Evolutionary conservation across 495 filamentous ascomycete genomes (phyloP), one percentile per base, ranked within the genome.

Genomic region (Eremomyces bilateralis): DNA sequence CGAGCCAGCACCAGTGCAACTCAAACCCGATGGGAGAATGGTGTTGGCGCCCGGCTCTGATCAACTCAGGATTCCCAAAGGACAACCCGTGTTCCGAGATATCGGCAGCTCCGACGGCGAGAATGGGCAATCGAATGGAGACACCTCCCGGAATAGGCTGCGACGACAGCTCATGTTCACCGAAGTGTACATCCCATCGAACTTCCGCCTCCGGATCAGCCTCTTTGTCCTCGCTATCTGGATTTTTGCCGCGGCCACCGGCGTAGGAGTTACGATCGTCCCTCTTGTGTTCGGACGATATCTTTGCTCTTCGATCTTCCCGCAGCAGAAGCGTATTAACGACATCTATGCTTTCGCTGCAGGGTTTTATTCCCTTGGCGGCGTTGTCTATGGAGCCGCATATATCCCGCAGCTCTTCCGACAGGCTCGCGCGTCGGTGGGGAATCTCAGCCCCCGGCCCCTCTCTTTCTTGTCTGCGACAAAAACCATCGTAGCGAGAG

Each of bases 271-370:
- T 39, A 94, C 90, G 12, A 70, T 95, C 50, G 56, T 75, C 0
- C 90, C 88, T 1, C 61, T 99, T 8, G 56, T 88, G 6, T 68
- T 93, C 49, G 88, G 88, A 12, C 76, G 88, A 12, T 10, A 8
- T 8, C 30, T 11, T 16, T 8, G 10, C 10, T 62, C 69, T 18
- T 51, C 59, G 4, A 57, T 77, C 13, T 67, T 88, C 31, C 75
- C 78, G 12, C 49, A 56, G 13, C 60, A 73, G 29, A 61, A 76
- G 24, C 68, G 71, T 15, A 71, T 81, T 49, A 95, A 94, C 52
- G 88, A 99, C 50, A 74, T 99, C 22, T 95, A 99, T 50, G 85
- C 90, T 8, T 91, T 92, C 52, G 88, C 80, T 31, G 69, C 81
- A 24, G 88, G 88, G 15, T 62, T 85, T 37, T 85, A 82, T 47